A percentile compares a stretch with the other conserved stretches of the same genome.
phyloP scores from a whole-genome alignment of 2,329 filamentous ascomycete genomes.

The Colletotrichum endophyticum region DNA sequence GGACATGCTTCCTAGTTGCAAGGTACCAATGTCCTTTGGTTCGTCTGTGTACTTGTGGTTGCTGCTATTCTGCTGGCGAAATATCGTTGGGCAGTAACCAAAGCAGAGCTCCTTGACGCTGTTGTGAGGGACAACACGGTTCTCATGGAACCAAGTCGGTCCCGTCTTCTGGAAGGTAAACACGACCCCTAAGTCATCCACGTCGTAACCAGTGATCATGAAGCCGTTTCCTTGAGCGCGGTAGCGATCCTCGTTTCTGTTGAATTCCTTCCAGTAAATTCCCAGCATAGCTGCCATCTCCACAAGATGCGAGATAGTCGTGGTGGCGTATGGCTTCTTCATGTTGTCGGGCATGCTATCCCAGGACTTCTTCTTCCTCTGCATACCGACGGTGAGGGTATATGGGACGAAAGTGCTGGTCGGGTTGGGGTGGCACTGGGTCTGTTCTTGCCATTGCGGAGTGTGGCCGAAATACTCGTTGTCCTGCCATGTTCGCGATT shows the following conservation, averaged over 20 bases:
- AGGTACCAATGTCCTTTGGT: constrained; percentile 24
- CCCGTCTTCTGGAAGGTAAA: constrained; percentile 43
- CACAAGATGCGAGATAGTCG: constrained; percentile 38
- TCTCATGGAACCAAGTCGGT: constrained; percentile 35
- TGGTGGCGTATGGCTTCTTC: constrained; percentile 38
- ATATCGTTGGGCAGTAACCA: constrained; percentile 44
- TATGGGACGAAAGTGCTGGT: background rate
- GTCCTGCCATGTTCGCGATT: constrained; percentile 16
- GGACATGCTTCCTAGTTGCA: constrained; percentile 20
- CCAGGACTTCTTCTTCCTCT: constrained; percentile 18
- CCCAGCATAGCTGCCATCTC: constrained; percentile 41
- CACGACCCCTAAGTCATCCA: constrained; percentile 40
- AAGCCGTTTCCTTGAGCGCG: constrained; percentile 41
- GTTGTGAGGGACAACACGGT: constrained; percentile 39
- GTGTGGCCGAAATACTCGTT: constrained; percentile 3
- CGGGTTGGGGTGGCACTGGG: background rate
- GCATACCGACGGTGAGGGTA: constrained; percentile 8
- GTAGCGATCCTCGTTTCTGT: constrained; percentile 37
- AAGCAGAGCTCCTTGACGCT: constrained; percentile 44
- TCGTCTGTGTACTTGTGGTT: constrained; percentile 23
- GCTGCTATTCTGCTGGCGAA: constrained; percentile 16
- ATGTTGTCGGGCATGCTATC: constrained; percentile 15
- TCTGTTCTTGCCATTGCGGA: background rate
- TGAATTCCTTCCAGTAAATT: constrained; percentile 46
- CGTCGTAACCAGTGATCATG: constrained; percentile 32